These are phyloP conservation scores for Trichosporon sp. DNA, from an alignment of 1,284 basidiomycete genomes.

Conservation along the genomic window DNA sequence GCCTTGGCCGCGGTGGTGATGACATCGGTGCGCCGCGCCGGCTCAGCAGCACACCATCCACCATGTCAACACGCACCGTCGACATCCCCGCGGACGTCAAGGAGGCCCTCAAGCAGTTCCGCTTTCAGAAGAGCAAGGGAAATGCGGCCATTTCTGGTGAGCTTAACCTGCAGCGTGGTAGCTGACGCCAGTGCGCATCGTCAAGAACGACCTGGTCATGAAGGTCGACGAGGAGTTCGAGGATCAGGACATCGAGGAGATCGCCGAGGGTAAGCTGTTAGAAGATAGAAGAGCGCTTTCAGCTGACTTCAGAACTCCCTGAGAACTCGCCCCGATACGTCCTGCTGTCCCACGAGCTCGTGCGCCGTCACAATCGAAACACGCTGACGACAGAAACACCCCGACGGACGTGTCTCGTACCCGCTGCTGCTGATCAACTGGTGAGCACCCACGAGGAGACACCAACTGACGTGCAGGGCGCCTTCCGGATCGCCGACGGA, in stretches of 20 bases:
- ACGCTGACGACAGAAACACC: slow-evolving; percentile 54
- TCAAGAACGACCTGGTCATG: slow-evolving; percentile 72
- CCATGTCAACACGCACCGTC: slow-evolving; percentile 58
- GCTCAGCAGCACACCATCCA: slow-evolving; percentile 3
- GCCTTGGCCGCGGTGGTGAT: slow-evolving; percentile 1
- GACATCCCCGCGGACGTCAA: slow-evolving; percentile 75
- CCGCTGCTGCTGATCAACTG: slow-evolving; percentile 82
- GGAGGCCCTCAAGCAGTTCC: slow-evolving; percentile 72
- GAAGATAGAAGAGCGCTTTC: neutral
- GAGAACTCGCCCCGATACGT: slow-evolving; percentile 86
- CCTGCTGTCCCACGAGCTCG: slow-evolving; percentile 73
- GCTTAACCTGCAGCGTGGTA: slow-evolving; percentile 12
- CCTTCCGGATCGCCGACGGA: slow-evolving; percentile 69
- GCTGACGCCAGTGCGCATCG: slow-evolving; percentile 64
- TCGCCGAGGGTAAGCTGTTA: slow-evolving; percentile 64
- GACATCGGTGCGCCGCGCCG: neutral
- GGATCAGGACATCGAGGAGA: slow-evolving; percentile 68
- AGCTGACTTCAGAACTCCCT: slow-evolving; percentile 64
- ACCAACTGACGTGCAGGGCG: slow-evolving; percentile 38
- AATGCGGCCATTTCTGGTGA: slow-evolving; percentile 65
- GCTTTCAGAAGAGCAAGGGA: slow-evolving; percentile 64
- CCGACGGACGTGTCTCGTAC: slow-evolving; percentile 78
- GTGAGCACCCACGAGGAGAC: slow-evolving; percentile 43
- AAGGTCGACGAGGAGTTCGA: slow-evolving; percentile 75
- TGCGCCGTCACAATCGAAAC: slow-evolving; percentile 18